These are phyloP conservation scores for Coniochaeta sp. DNA, from an alignment of 2,329 filamentous ascomycete species.

Conservation along the genomic window DNA sequence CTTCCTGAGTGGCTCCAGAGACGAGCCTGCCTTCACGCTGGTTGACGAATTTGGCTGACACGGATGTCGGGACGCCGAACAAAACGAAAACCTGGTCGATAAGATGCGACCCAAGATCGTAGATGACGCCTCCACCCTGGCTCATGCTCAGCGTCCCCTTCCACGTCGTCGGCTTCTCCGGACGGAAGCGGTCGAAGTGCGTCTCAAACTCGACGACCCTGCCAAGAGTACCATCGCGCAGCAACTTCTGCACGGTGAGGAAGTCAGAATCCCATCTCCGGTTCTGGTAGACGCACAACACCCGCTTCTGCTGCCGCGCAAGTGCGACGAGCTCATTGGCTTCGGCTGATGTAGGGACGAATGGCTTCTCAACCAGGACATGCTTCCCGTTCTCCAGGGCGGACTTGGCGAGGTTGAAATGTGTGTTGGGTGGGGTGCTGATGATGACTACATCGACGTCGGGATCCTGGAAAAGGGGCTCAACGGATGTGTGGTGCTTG, in stretches of 20 bases:
- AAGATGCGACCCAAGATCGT: conserved; percentile 70
- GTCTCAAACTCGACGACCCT: conserved; percentile 68
- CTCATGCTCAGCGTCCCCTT: conserved; percentile 54
- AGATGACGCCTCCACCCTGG: conserved; percentile 61
- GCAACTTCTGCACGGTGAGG: conserved; percentile 56
- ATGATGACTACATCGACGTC: conserved; percentile 63
- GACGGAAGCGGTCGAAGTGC: conserved; percentile 66
- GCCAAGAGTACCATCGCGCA: conserved; percentile 53
- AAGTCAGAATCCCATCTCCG: conserved; percentile 73
- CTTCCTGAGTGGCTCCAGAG: conserved; percentile 21
- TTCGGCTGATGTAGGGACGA: conserved; percentile 63
- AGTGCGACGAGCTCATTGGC: conserved; percentile 54
- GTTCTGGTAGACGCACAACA: conserved; percentile 65
- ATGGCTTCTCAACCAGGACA: conserved; percentile 75
- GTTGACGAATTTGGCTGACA: conserved; percentile 62
- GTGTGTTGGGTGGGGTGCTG: conserved; percentile 64
- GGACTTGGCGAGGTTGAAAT: conserved; percentile 57
- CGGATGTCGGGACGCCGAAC: conserved; percentile 60
- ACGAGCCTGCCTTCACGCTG: conserved; percentile 46
- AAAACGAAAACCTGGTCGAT: conserved; percentile 67
- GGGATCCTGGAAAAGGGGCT: conserved; percentile 57
- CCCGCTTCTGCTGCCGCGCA: conserved; percentile 39
- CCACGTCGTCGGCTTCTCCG: conserved; percentile 55
- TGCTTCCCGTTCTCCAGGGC: conserved; percentile 66
- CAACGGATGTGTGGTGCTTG: conserved; percentile 56